Conservation (phyloP, 2,329 filamentous ascomycete species). For the Penicillium rolfsii region DNA sequence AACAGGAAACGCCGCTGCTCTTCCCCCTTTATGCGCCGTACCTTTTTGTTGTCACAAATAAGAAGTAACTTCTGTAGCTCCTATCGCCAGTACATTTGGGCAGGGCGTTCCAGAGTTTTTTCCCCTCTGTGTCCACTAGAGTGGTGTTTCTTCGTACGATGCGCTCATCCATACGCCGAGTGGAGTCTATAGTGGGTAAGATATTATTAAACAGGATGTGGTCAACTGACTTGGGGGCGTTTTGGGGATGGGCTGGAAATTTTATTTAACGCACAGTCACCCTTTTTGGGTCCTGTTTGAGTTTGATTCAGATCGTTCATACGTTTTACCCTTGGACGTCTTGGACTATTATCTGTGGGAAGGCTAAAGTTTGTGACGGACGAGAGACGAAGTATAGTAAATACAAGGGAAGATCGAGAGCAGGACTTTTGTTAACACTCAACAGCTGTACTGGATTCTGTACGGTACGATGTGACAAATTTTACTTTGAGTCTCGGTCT, state of each 20-base stretch:
- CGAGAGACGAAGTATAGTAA: neutral
- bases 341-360: too few relatives aligned
- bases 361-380: neutral
- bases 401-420: neutral
- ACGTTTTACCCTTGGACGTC: neutral
- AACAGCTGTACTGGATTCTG: neutral
- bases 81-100: neutral
- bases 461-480: neutral
- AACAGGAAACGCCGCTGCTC: neutral
- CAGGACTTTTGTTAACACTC: neutral
- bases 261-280: neutral
- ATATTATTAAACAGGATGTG: constrained; percentile 5
- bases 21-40: neutral
- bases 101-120: constrained; percentile 1
- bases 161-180: constrained; percentile 11
- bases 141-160: neutral
- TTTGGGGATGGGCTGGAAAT: constrained; percentile 1
- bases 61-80: neutral
- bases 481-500: constrained; percentile 3
- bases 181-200: constrained; percentile 5
- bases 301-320: neutral
- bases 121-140: neutral
- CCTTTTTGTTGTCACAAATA: neutral
- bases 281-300: too few relatives aligned
- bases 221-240: constrained; percentile 6